Conservation (phyloP, 1,139 yeast genomes). For the Blastobotrys serpentis region DNA sequence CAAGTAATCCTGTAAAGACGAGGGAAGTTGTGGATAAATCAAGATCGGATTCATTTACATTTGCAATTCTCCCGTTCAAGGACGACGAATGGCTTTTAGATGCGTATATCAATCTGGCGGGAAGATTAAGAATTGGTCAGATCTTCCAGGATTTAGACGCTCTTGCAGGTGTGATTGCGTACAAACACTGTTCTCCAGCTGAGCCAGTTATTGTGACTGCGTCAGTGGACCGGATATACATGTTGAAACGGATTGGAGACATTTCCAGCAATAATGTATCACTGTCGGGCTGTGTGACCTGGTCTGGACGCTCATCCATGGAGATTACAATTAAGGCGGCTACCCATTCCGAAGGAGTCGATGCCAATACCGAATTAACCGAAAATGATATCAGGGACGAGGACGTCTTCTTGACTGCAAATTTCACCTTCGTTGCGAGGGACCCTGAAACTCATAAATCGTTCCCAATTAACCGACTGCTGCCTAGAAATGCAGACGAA, state of each 20-base stretch:
- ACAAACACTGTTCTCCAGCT: constrained; percentile 84
- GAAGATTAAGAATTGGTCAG: constrained; percentile 86
- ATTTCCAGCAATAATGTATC: constrained; percentile 72
- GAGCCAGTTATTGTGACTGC: constrained; percentile 94
- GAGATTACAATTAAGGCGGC: constrained; percentile 90
- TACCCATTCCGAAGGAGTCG: constrained; percentile 57
- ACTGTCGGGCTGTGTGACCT: constrained; percentile 83
- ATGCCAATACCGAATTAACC: constrained; percentile 31
- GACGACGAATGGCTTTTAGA: constrained; percentile 82
- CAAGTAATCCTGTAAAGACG: constrained; percentile 52
- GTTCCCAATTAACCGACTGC: constrained; percentile 75
- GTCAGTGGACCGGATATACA: constrained; percentile 85
- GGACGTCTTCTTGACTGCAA: constrained; percentile 73
- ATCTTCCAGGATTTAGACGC: constrained; percentile 90
- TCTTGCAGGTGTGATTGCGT: constrained; percentile 82
- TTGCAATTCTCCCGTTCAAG: constrained; percentile 73
- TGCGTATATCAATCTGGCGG: constrained; percentile 83
- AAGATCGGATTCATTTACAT: constrained; percentile 72
- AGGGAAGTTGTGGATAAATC: constrained; percentile 71
- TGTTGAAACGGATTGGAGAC: constrained; percentile 82
- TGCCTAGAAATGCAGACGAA: constrained; percentile 71
- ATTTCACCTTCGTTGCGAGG: constrained; percentile 93
- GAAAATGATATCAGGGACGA: constrained; percentile 46
- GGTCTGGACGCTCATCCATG: constrained; percentile 95
- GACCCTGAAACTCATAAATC: constrained; percentile 87